Base-by-base conservation (phyloP, 352 stramenopile genomes). In the Elongisporangium prolatum region DNA sequence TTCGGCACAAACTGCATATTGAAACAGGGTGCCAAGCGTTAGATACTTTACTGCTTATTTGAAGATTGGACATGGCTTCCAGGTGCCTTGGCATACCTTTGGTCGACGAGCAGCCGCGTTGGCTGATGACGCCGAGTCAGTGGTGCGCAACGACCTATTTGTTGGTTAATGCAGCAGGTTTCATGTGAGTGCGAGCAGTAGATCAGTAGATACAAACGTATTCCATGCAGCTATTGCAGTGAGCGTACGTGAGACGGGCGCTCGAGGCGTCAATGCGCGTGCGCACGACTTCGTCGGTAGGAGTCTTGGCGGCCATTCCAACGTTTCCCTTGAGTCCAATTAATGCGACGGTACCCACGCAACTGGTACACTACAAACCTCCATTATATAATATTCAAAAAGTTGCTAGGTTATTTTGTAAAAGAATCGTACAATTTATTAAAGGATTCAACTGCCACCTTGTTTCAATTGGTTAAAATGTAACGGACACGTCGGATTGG, bases 231-330 rank as follows among this genome's bases (percentile, higher is more conserved):
- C 13, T 0, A 14, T 1, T 22, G 21, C 4, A 51, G 14, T 61
- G 11, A 11, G 69, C 79, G 48, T 69, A 92, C 82, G 80, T 79
- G 51, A 92, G 77, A 22, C 82, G 72, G 11, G 70, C 68, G 65
- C 80, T 83, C 48, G 82, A 89, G 13, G 79, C 77, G 65, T 89
- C 77, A 21, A 92, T 82, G 56, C 77, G 80, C 58, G 79, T 80
- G 50, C 74, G 77, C 68, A 85, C 74, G 6, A 77, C 59, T 59
- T 75, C 67, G 50, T 85, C 75, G 54, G 54, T 65, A 21, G 49
- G 71, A 57, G 85, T 63, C 56, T 65, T 74, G 64, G 59, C 69
- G 67, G 69, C 58, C 72, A 80, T 80, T 70, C 64, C 24, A 34
- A 34, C 24, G 24, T 34, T 34, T 34, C 24, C 24, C 24, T 34